Percentiles rank a stretch among this genome's conserved stretches.
Conservation (phyloP, 176 grass and related monocot species). For the Raddia guianensis region DNA sequence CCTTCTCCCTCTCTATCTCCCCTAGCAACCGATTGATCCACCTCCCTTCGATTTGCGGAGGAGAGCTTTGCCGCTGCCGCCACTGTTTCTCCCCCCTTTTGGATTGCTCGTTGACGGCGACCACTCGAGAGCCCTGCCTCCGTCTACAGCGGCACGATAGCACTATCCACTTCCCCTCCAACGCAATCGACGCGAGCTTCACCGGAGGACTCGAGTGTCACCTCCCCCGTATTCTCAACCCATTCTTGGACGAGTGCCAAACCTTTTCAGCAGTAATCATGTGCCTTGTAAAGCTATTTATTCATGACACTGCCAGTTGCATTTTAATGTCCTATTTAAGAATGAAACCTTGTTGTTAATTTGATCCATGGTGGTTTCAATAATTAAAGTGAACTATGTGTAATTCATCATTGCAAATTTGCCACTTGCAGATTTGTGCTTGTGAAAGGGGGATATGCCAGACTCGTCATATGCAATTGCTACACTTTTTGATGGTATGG, state of each 20-base stretch:
- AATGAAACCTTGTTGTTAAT: conserved; percentile 5
- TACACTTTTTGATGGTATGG: conserved; percentile 82
- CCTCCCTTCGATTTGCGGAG: no score
- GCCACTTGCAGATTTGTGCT: conserved; percentile 79
- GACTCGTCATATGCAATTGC: conserved; percentile 67
- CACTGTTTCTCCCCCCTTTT: no score
- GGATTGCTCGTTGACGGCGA: no score
- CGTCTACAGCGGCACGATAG: no score
- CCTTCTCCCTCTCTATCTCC: no score
- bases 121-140: no score
- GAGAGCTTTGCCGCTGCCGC: no score
- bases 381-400: not conserved
- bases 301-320: not conserved
- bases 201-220: no score
- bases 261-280: not conserved
- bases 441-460: conserved; percentile 88
- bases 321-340: conserved; percentile 16
- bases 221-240: not conserved
- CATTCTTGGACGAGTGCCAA: conserved; percentile 23
- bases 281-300: conserved; percentile 18
- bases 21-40: no score
- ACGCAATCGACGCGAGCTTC: no score
- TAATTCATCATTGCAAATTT: conserved; percentile 2
- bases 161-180: no score
- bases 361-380: not conserved